These are phyloP conservation scores for Logfia minima DNA, from an alignment of 129 eudicot species.

Conservation along the genomic window DNA sequence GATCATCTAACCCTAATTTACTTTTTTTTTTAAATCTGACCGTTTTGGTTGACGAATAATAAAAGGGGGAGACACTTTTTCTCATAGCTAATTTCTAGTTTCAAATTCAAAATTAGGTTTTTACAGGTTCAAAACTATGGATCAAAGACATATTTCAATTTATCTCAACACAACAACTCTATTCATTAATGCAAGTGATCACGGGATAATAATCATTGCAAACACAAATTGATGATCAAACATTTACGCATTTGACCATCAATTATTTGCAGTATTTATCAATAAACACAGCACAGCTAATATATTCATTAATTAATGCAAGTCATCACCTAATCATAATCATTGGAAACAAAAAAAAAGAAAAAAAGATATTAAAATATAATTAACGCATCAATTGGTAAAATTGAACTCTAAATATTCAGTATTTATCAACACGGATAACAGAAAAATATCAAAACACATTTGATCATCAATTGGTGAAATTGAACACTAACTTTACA, in stretches of 20 bases:
- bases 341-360: not conserved
- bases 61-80: too few relatives aligned
- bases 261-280: not conserved
- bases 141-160: not conserved
- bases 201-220: too few relatives aligned
- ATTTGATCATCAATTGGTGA: not conserved
- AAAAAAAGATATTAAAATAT: too few relatives aligned
- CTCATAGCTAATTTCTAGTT: not conserved
- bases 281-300: not conserved
- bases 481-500: too few relatives aligned
- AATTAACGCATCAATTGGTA: not conserved
- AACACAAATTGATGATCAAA: not conserved
- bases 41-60: too few relatives aligned
- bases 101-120: not conserved
- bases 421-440: not conserved
- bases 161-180: not conserved
- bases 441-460: not conserved
- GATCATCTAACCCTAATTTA: not conserved
- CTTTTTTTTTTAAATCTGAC: not conserved
- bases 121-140: slow-evolving; percentile 17
- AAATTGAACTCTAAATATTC: not conserved
- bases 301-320: not conserved
- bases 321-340: not conserved
- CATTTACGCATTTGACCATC: not conserved
- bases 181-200: too few relatives aligned